A percentile compares a stretch with the other conserved stretches of the same genome.
phyloP scores from a whole-genome alignment of 2,329 filamentous ascomycete species.

The Fusarium hostae region DNA sequence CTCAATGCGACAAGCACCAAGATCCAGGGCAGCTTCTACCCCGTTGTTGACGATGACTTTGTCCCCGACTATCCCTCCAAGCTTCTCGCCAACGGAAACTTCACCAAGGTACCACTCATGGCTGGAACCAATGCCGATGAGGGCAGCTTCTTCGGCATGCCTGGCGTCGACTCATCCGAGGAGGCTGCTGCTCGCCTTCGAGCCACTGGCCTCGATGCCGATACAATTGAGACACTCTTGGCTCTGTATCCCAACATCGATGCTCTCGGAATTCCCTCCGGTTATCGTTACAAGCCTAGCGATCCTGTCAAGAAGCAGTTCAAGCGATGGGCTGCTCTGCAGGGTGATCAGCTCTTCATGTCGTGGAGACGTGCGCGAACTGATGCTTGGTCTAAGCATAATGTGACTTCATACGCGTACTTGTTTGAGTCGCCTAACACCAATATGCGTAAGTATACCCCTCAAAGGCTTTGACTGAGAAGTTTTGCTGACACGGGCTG shows the following conservation, averaged over 20 bases:
- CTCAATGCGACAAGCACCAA: slow-evolving; percentile 33
- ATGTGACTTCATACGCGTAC: slow-evolving; percentile 65
- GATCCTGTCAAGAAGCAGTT: slow-evolving; percentile 52
- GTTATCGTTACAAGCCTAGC: slow-evolving; percentile 20
- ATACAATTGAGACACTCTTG: slow-evolving; percentile 25
- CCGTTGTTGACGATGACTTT: slow-evolving; percentile 51
- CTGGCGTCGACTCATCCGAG: slow-evolving; percentile 50
- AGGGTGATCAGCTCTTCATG: slow-evolving; percentile 65
- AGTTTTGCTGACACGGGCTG: background rate
- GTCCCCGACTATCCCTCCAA: slow-evolving; percentile 56
- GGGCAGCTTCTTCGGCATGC: slow-evolving; percentile 64
- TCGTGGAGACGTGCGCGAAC: slow-evolving; percentile 64
- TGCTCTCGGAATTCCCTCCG: slow-evolving; percentile 29
- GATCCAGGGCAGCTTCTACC: slow-evolving; percentile 27
- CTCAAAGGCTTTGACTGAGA: accelerated
- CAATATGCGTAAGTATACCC: slow-evolving; percentile 11
- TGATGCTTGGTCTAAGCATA: slow-evolving; percentile 61
- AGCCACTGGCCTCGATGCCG: slow-evolving; percentile 5
- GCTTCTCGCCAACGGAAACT: slow-evolving; percentile 66
- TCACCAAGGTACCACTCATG: slow-evolving; percentile 72
- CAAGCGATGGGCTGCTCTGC: slow-evolving; percentile 63
- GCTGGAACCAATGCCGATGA: slow-evolving; percentile 74
- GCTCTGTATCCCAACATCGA: slow-evolving; percentile 38
- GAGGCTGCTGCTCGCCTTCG: slow-evolving; percentile 18
- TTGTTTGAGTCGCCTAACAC: slow-evolving; percentile 54